Evolutionary conservation across 2,329 filamentous ascomycete genomes (phyloP).

Genomic region (Aspergillus candidus): DNA sequence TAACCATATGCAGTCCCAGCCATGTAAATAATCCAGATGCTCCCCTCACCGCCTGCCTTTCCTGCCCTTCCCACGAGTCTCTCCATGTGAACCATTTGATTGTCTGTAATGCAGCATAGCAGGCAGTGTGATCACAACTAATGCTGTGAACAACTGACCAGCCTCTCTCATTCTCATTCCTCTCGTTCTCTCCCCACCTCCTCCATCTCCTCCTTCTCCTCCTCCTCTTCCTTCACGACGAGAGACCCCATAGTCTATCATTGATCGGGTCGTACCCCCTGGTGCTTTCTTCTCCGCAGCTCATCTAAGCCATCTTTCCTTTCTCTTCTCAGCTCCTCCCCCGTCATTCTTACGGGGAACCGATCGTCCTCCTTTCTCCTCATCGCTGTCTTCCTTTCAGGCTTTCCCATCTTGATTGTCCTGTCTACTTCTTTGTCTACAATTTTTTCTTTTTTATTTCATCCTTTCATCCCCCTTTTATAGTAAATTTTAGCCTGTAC

Average conservation of each 20-base stretch:
- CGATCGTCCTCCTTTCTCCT: too few species aligned
- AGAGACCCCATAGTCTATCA: neutral
- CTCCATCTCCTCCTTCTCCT: neutral
- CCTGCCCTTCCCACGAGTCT: too few species aligned
- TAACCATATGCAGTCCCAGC: too few species aligned
- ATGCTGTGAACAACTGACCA: neutral
- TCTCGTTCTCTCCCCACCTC: constrained; percentile 5
- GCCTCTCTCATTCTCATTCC: constrained; percentile 6
- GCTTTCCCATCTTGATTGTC: neutral
- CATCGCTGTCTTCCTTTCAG: neutral
- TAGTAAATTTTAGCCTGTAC: constrained; percentile 1
- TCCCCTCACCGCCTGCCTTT: too few species aligned
- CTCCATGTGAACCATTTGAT: too few species aligned
- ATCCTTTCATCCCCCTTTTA: neutral
- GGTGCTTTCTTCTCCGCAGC: neutral
- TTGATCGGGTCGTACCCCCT: neutral
- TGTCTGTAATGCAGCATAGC: too few species aligned
- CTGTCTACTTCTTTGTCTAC: neutral
- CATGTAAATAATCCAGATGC: too few species aligned
- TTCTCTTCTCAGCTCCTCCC: neutral
- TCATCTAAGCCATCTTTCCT: too few species aligned
- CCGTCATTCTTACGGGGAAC: neutral
- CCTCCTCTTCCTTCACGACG: neutral
- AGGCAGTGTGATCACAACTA: too few species aligned
- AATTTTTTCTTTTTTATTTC: neutral